phyloP scores from a whole-genome alignment of 495 filamentous ascomycete genomes.

The Chlorociboria aeruginascens region DNA sequence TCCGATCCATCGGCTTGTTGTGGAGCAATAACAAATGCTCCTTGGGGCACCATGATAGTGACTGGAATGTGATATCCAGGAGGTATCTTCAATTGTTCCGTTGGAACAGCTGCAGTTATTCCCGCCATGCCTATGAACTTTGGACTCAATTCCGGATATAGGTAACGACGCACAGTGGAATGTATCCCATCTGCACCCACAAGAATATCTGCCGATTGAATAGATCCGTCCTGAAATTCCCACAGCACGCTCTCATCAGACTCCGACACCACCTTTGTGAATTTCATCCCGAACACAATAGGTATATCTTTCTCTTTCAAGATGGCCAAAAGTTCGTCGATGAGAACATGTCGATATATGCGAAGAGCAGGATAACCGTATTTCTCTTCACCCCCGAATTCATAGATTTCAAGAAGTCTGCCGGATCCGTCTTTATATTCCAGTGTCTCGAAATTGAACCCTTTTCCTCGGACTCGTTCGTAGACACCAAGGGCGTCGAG shows the following conservation, averaged over 20 bases:
- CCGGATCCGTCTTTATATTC: slow-evolving; percentile 6
- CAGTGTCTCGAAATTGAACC: slow-evolving; percentile 12
- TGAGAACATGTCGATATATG: slow-evolving; percentile 8
- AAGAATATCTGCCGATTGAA: slow-evolving; percentile 37
- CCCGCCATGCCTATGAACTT: slow-evolving; percentile 4
- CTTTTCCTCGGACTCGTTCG: slow-evolving; percentile 3
- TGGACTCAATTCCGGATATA: slow-evolving; percentile 6
- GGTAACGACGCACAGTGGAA: slow-evolving; percentile 30
- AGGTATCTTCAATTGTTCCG: slow-evolving; percentile 5
- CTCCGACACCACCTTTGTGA: slow-evolving; percentile 1
- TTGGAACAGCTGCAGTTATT: slow-evolving; percentile 9
- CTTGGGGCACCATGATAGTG: slow-evolving; percentile 25
- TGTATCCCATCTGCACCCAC: slow-evolving; percentile 51
- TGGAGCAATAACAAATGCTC: slow-evolving; percentile 32
- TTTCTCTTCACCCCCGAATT: slow-evolving; percentile 8
- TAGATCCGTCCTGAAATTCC: slow-evolving; percentile 22
- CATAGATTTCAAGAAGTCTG: slow-evolving; percentile 1
- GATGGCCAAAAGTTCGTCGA: slow-evolving; percentile 3
- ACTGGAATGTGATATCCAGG: slow-evolving; percentile 25
- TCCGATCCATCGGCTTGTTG: slow-evolving; percentile 30
- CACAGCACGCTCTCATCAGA: slow-evolving; percentile 15
- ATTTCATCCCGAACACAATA: slow-evolving; percentile 8
- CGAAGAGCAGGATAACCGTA: slow-evolving; percentile 8
- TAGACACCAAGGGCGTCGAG: slow-evolving; percentile 32
- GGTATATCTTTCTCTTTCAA: slow-evolving; percentile 1